Evolutionary conservation across 768 basidiomycete genomes (phyloP), one percentile per base, ranked within the genome.

Genomic region (Naganishia kalamii): DNA sequence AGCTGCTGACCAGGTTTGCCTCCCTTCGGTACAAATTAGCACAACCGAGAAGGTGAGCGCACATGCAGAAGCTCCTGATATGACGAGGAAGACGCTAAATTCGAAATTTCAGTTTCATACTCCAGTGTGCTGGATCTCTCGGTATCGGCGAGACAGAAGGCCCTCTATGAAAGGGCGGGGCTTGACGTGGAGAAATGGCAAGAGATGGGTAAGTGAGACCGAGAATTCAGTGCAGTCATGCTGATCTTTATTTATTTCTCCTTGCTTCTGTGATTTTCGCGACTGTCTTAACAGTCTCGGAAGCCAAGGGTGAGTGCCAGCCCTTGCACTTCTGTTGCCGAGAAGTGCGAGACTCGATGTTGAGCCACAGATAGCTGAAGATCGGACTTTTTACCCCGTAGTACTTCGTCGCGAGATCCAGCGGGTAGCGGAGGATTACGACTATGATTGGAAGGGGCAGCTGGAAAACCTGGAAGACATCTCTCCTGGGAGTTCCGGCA

Each of bases 371-470:
- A 30, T n/a, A 44, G 59, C 52, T 40, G 7, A 12, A 6, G 21
- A 1, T 48, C n/a, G 23, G 35, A 75, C 84, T 32, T 75, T 83
- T 5, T 73, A 87, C 71, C 80, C 77, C 29, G 84, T 80, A 72
- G 71, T 75, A 5, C 71, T 87, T 37, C 78, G 81, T 40, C 77
- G 75, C 54, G 85, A 87, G 69, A 86, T 87, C 62, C 75, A 79
- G 30, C 79, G 81, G 59, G 85, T 87, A 65, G 83, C 84, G 29
- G 80, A 83, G 69, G 86, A 87, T 74, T 87, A 87, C 64, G 84
- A 85, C 68, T 74, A 80, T 60, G 74, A 76, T 35, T 78, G 79
- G 77, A 73, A 74, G 60, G 78, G 76, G 27, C 73, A 80, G 41
- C 78, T 79, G 40, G 73, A 78, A 25, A 74, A 72, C 40, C 63